Conservation (phyloP, 306 rosid genomes). For the Quercus gilva region DNA sequence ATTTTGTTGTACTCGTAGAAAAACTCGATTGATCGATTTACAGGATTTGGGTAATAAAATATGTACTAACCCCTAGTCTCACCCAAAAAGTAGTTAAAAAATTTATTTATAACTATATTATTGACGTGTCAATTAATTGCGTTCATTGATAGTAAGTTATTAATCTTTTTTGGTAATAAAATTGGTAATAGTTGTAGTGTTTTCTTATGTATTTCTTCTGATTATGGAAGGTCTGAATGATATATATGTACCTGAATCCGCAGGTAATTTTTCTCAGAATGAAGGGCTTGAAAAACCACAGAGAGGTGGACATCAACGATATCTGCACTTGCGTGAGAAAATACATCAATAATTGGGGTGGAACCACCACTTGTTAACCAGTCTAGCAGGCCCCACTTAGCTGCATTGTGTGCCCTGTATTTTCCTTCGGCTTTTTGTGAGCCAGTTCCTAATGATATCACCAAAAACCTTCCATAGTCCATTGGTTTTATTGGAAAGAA, state of each 20-base stretch:
- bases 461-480: constrained; percentile 41
- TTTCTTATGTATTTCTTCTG: too few species aligned
- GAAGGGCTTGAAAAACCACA: constrained; percentile 39
- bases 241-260: constrained; percentile 46
- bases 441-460: constrained; percentile 64
- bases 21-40: too few species aligned
- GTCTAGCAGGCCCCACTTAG: constrained; percentile 53
- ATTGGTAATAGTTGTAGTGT: too few species aligned
- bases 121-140: too few species aligned
- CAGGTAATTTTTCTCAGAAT: constrained; percentile 40
- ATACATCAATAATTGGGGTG: constrained; percentile 45
- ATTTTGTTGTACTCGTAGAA: too few species aligned
- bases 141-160: background rate
- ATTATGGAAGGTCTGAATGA: background rate
- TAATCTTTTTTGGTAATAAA: too few species aligned
- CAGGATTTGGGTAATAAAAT: too few species aligned
- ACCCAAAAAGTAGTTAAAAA: too few species aligned
- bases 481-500: constrained; percentile 27
- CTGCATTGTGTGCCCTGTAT: constrained; percentile 39
- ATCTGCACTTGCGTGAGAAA: constrained; percentile 41
- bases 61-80: too few species aligned
- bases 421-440: constrained; percentile 38
- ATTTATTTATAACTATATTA: too few species aligned
- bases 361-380: constrained; percentile 49
- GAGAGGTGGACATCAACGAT: constrained; percentile 56